Percentiles rank a stretch among this genome's conserved stretches.
Conservation (phyloP, 768 basidiomycete genomes). For the Lactarius sanguifluus region DNA sequence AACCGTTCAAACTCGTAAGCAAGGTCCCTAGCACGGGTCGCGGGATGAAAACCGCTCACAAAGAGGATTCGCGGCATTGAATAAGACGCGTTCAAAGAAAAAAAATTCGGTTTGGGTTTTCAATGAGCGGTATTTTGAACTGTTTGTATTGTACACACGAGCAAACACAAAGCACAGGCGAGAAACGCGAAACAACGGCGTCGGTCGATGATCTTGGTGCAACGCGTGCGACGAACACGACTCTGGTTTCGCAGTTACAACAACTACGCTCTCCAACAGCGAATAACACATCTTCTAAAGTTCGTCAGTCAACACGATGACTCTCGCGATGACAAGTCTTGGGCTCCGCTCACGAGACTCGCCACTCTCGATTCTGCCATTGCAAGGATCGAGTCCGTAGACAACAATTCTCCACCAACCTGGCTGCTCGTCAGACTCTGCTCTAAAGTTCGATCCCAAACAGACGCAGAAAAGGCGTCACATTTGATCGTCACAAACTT, state of each 20-base stretch:
- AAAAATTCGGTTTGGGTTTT: not conserved
- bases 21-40: slow-evolving; percentile 80
- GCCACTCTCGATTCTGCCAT: slow-evolving; percentile 15
- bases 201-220: slow-evolving; percentile 1
- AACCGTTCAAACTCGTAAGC: slow-evolving; percentile 88
- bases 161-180: not conserved
- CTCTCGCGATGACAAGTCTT: not conserved
- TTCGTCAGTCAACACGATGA: not conserved
- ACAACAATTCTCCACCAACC: slow-evolving; percentile 37
- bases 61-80: slow-evolving; percentile 81
- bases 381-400: slow-evolving; percentile 10
- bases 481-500: slow-evolving; percentile 46
- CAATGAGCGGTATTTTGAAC: not conserved
- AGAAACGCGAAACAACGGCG: too few relatives aligned
- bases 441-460: slow-evolving; percentile 45
- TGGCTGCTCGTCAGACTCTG: slow-evolving; percentile 59
- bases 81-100: not conserved
- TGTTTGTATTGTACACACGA: slow-evolving; percentile 7
- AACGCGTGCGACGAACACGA: not conserved
- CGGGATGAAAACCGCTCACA: slow-evolving; percentile 80
- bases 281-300: not conserved
- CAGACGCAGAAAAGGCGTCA: slow-evolving; percentile 46
- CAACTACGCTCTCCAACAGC: not conserved
- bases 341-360: not conserved
- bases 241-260: not conserved